These are phyloP conservation scores for Myxozyma monticola DNA, from an alignment of 805 yeast species.

Conservation along the genomic window DNA sequence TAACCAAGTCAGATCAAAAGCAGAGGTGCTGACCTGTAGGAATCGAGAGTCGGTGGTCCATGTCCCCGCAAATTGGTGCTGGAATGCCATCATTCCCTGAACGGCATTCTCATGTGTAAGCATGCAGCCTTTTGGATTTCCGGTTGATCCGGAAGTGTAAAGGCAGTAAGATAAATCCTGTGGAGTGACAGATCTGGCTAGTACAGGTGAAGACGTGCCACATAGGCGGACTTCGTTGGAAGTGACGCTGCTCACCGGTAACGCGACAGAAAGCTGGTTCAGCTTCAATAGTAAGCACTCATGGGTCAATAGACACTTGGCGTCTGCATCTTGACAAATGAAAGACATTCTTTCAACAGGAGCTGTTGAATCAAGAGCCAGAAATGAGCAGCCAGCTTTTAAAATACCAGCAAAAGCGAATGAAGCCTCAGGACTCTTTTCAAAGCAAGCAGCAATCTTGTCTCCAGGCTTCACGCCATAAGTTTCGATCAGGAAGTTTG, in stretches of 20 bases:
- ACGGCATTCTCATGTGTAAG: slow-evolving; percentile 34
- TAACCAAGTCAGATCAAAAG: neutral
- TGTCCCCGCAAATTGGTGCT: slow-evolving; percentile 24
- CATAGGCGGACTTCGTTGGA: neutral
- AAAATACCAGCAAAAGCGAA: slow-evolving; percentile 32
- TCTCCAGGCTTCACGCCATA: slow-evolving; percentile 10
- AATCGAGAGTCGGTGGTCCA: slow-evolving; percentile 22
- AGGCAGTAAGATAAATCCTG: slow-evolving; percentile 30
- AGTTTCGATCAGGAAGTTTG: slow-evolving; percentile 17
- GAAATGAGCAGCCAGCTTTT: slow-evolving; percentile 32
- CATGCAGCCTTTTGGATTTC: slow-evolving; percentile 35
- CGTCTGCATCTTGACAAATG: slow-evolving; percentile 29
- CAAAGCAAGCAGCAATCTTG: slow-evolving; percentile 30
- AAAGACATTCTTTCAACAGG: slow-evolving; percentile 30
- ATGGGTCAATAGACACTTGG: slow-evolving; percentile 27
- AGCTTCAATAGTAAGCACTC: slow-evolving; percentile 1
- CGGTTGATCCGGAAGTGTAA: slow-evolving; percentile 37
- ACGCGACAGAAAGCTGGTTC: neutral
- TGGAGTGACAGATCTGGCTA: neutral
- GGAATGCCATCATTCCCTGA: slow-evolving; percentile 35
- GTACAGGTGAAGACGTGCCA: neutral
- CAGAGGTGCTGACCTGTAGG: slow-evolving; percentile 15
- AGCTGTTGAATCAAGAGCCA: slow-evolving; percentile 32
- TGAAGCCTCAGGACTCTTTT: slow-evolving; percentile 33
- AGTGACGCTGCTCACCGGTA: slow-evolving; percentile 12